Evolutionary conservation across 345 rosid genomes (phyloP).

Genomic region (Salix caprea): DNA sequence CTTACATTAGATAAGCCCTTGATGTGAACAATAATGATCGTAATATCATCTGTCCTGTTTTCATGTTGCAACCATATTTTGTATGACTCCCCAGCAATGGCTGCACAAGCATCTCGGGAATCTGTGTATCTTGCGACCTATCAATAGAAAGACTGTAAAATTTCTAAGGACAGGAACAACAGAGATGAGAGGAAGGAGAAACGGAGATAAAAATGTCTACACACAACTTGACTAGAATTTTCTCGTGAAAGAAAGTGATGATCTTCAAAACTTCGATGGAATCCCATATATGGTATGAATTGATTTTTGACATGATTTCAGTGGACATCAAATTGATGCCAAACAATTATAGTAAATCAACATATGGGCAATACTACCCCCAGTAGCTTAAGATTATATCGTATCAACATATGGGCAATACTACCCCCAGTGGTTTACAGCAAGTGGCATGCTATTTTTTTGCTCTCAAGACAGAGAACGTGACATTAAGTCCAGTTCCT

Average conservation of each 20-base stretch:
- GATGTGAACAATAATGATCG: constrained; percentile 80
- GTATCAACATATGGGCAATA: background rate
- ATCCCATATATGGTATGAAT: background rate
- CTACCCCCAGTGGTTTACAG: background rate
- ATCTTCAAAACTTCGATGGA: background rate
- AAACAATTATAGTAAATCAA: background rate
- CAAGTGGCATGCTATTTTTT: background rate
- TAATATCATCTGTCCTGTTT: constrained; percentile 95
- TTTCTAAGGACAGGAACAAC: background rate
- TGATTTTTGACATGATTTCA: background rate
- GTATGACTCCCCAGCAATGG: constrained; percentile 87
- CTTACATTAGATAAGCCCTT: constrained; percentile 61
- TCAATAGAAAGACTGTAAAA: constrained; percentile 9
- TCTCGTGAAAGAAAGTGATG: background rate
- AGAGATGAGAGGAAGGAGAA: background rate
- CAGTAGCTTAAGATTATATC: background rate
- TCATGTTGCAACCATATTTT: constrained; percentile 84
- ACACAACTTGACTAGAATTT: background rate
- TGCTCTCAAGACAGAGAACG: background rate
- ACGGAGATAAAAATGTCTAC: background rate
- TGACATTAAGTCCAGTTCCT: background rate
- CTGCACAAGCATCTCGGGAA: constrained; percentile 89
- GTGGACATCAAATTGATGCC: background rate
- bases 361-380: background rate
- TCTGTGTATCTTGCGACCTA: constrained; percentile 72